Percentiles rank a stretch among this genome's conserved stretches.
Conservation (phyloP, 768 basidiomycete genomes). For the Mycena albidolilacea region DNA sequence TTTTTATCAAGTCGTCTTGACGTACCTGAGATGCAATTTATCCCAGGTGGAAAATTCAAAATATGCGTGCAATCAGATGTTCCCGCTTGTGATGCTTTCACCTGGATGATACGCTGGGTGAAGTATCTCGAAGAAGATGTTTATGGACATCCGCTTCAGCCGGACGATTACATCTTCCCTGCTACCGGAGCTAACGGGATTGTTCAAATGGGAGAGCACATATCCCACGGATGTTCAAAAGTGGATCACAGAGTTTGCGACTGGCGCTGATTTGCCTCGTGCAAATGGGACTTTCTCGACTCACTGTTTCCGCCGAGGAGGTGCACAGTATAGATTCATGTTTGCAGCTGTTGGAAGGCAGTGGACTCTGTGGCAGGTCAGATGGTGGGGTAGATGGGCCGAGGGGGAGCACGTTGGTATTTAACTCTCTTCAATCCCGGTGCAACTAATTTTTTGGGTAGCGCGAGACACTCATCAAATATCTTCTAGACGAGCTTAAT, state of each 20-base stretch:
- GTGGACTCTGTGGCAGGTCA: constrained; percentile 35
- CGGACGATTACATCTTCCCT: constrained; percentile 53
- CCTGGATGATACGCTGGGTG: not conserved
- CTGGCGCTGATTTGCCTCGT: not conserved
- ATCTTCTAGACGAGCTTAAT: too few species aligned
- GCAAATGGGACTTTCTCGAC: constrained; percentile 16
- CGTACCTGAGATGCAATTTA: too few species aligned
- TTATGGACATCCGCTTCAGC: constrained; percentile 39
- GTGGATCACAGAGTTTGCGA: constrained; percentile 2
- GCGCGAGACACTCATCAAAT: too few species aligned
- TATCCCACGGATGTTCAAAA: not conserved
- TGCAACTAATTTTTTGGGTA: too few species aligned
- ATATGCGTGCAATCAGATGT: too few species aligned
- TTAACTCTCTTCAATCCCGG: too few species aligned
- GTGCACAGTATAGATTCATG: constrained; percentile 45
- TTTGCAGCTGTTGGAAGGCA: constrained; percentile 33
- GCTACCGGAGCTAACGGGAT: constrained; percentile 43
- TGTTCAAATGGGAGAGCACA: too few species aligned
- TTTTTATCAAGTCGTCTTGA: too few species aligned
- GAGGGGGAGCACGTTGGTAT: too few species aligned
- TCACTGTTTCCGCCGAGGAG: constrained; percentile 42
- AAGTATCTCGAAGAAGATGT: constrained; percentile 39
- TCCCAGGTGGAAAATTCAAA: too few species aligned
- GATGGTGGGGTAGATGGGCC: too few species aligned
- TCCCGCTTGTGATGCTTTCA: too few species aligned